Evolutionary conservation across 495 filamentous ascomycete species (phyloP), one percentile per base, ranked within the genome.

Genomic region (Penicillium simplicissimum): DNA sequence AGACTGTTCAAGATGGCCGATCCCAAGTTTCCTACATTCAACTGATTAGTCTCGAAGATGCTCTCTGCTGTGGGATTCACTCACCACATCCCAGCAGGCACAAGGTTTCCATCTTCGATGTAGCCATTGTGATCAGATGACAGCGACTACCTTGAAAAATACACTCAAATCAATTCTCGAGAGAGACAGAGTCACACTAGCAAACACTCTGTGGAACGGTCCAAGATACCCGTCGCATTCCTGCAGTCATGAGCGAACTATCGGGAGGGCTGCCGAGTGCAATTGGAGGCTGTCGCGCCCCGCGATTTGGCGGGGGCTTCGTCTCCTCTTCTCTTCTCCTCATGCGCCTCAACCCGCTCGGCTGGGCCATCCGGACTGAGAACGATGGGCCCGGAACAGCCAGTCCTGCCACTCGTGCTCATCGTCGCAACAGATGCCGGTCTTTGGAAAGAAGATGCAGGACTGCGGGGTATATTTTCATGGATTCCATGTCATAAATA

Each of bases 1-100:
- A 79, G 52, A 14, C 75, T 69, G 38, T 69, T 59, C 9, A 79
- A 66, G 47, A 79, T 77, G 31, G 74, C 72, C 10, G 64, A 69
- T 45, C 75, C 76, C 42, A 79, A 53, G 43, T 76, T 79, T 40
- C 76, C 76, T 79, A 38, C n/a, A 23, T 8, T 14, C 43, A 34
- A 48, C 34, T 8, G 21, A 43, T 45, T 49, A 57, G 56, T 1
- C 21, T 13, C 1, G 15, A 49, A 13, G 61, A 38, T 56, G 48
- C 42, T 56, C 40, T 14, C 21, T 38, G 23, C 9, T 17, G 25
- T 15, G 11, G 14, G 7, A 38, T 17, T 14, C 55, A 66, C 68
- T 52, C 56, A 78, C 75, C 75, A 57, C 75, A 78, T 43, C 75
- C 75, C 9, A 78, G 58, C 15, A 78, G 70, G 55, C 72, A 74